These are phyloP conservation scores for Fistulina hepatica DNA, from an alignment of 1,284 basidiomycete species.

Conservation along the genomic window DNA sequence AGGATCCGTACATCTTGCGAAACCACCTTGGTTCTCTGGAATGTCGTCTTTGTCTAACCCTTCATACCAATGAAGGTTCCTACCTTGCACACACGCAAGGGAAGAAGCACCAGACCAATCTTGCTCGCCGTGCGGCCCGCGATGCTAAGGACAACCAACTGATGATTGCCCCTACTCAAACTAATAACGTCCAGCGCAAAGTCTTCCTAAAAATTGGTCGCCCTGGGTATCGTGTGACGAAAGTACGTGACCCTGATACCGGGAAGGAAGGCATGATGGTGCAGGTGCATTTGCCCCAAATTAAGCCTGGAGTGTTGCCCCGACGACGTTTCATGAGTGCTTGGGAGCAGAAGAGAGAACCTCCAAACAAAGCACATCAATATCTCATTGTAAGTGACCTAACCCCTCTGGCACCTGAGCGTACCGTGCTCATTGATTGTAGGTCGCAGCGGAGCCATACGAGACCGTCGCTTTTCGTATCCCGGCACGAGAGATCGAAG, in stretches of 20 bases:
- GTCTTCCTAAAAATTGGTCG: conserved; percentile 96
- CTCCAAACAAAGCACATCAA: conserved; percentile 92
- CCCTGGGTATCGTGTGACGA: conserved; percentile 89
- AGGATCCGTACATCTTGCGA: conserved; percentile 98
- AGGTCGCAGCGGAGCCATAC: conserved; percentile 98
- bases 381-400: conserved; percentile 78
- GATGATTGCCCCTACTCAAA: conserved; percentile 71
- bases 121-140: conserved; percentile 89
- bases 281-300: conserved; percentile 92
- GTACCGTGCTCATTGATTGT: conserved; percentile 11
- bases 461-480: conserved; percentile 98
- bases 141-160: conserved; percentile 91
- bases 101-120: conserved; percentile 98
- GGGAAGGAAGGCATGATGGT: conserved; percentile 92
- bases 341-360: conserved; percentile 95
- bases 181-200: conserved; percentile 69
- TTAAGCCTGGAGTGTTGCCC: conserved; percentile 79
- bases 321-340: conserved; percentile 94
- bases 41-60: conserved; percentile 94
- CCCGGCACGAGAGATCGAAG: conserved; percentile 94
- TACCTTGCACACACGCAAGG: conserved; percentile 99
- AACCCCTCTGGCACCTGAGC: conserved; percentile 3
- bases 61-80: conserved; percentile 98
- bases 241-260: conserved; percentile 70
- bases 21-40: conserved; percentile 97